Percentiles rank a stretch among this genome's conserved stretches.
These are phyloP conservation scores for Chlamydomonas sp. DNA, from an alignment of 139 green algal genomes.

Conservation along the genomic window DNA sequence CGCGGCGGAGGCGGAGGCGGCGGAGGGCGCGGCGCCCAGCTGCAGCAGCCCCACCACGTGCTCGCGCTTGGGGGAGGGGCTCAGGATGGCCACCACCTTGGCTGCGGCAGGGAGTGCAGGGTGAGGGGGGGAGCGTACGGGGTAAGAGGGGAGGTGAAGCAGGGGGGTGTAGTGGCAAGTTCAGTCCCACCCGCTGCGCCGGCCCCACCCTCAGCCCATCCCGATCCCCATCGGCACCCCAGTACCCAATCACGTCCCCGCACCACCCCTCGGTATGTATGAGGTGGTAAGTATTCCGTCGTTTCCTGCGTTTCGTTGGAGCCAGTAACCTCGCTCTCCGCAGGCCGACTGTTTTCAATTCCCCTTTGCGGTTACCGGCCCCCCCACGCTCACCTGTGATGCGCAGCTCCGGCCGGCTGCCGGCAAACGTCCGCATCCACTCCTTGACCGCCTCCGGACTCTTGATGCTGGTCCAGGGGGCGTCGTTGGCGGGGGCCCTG, in stretches of 20 bases:
- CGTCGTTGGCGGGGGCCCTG: neutral
- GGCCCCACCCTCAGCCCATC: too few species aligned
- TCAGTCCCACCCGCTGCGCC: too few species aligned
- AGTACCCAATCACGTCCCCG: too few species aligned
- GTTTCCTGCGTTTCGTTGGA: neutral
- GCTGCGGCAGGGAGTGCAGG: conserved; percentile 32
- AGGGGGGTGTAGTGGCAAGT: too few species aligned
- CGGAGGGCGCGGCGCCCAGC: conserved; percentile 7
- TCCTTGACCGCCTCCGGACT: neutral
- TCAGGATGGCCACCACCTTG: conserved; percentile 80
- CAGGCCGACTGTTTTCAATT: neutral
- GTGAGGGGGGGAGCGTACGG: neutral
- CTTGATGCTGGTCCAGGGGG: neutral
- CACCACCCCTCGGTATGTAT: too few species aligned
- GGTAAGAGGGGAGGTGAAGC: too few species aligned
- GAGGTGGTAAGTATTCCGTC: too few species aligned
- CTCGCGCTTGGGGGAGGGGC: conserved; percentile 63
- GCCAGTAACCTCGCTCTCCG: neutral
- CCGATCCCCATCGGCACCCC: too few species aligned
- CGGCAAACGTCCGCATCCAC: neutral
- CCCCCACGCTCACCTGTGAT: conserved; percentile 6
- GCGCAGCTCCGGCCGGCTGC: conserved; percentile 20
- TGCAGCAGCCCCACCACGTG: conserved; percentile 81
- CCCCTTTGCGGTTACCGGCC: neutral
- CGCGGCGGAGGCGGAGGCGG: neutral